phyloP scores from a whole-genome alignment of 164 flowering plant species.

The Vitis vinifera region ASM3070453v1 NC_081806.1:4834501-4835000 shows the following conservation, averaged over 20 bases:
- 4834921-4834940: background rate
- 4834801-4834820: constrained; percentile 12
- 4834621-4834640: no score
- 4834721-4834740: background rate
- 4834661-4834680: no score
- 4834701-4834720: no score
- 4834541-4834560: no score
- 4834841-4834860: constrained; percentile 38
- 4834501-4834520: no score
- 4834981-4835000: constrained; percentile 15
- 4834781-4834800: constrained; percentile 7
- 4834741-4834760: background rate
- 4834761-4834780: background rate
- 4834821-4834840: constrained; percentile 44
- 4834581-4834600: no score
- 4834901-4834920: constrained; percentile 14
- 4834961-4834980: background rate
- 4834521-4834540: no score
- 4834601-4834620: no score
- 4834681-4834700: no score
- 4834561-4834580: no score
- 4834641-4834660: no score
- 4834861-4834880: constrained; percentile 18
- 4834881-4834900: constrained; percentile 47
- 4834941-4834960: constrained; percentile 10